Evolutionary conservation across 768 basidiomycete genomes (phyloP).

Genomic region (Amanita pallidorosea): DNA sequence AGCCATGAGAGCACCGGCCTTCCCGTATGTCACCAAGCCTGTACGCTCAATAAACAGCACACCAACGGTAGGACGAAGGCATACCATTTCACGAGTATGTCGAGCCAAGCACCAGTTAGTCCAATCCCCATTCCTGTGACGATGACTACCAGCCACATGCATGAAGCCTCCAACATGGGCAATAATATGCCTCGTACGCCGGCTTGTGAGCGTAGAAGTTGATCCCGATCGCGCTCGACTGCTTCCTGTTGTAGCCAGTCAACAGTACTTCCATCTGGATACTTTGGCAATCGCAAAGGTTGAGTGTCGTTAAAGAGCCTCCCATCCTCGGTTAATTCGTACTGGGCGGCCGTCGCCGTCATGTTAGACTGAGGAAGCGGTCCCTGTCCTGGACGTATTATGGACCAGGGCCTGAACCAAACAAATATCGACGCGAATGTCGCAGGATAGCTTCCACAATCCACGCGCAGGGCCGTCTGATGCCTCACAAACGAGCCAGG

Average conservation of each 20-base stretch:
- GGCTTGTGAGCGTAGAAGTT: slow-evolving; percentile 34
- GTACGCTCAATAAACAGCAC: slow-evolving; percentile 1
- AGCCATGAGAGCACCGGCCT: slow-evolving; percentile 55
- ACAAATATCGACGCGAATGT: slow-evolving; percentile 6
- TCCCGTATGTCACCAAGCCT: slow-evolving; percentile 65
- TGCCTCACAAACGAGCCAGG: slow-evolving; percentile 8
- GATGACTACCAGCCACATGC: slow-evolving; percentile 61
- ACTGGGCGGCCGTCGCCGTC: slow-evolving; percentile 12
- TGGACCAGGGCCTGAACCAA: background rate
- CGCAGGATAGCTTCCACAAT: slow-evolving; percentile 6
- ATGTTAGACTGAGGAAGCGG: background rate
- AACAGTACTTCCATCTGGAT: slow-evolving; percentile 52
- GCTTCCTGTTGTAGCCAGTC: slow-evolving; percentile 64
- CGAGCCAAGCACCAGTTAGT: slow-evolving; percentile 58
- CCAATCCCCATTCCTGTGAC: slow-evolving; percentile 59
- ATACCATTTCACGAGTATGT: slow-evolving; percentile 66
- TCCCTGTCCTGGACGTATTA: background rate
- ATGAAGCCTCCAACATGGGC: slow-evolving; percentile 43
- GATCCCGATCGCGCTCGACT: slow-evolving; percentile 45
- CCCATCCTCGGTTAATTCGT: slow-evolving; percentile 36
- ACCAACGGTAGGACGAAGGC: slow-evolving; percentile 10
- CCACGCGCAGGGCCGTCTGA: background rate
- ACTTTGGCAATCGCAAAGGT: slow-evolving; percentile 22
- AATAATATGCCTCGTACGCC: slow-evolving; percentile 47
- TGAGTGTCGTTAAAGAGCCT: slow-evolving; percentile 17